phyloP scores from a whole-genome alignment of 2,329 filamentous ascomycete species.

The Colletotrichum horii region DNA sequence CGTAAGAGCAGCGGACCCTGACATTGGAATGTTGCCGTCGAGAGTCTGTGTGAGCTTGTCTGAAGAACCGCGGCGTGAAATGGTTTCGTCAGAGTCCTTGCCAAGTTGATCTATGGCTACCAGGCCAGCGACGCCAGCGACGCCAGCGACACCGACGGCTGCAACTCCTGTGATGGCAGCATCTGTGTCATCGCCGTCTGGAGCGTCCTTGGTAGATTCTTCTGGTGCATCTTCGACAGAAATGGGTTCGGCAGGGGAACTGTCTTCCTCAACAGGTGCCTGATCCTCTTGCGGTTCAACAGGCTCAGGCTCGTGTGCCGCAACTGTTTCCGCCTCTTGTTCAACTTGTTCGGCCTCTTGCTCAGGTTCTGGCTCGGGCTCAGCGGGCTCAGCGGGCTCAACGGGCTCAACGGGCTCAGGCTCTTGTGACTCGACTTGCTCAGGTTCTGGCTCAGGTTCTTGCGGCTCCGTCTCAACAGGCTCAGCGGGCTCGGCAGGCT shows the following conservation, averaged over 20 bases:
- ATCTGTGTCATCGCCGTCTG: not conserved
- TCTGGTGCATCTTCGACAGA: not conserved
- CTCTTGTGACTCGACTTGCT: not conserved
- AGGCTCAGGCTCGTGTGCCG: not conserved
- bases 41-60: slow-evolving; percentile 22
- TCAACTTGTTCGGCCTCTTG: not conserved
- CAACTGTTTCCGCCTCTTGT: not conserved
- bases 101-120: not conserved
- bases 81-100: not conserved
- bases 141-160: not conserved
- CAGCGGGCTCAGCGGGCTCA: not conserved
- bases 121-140: not conserved
- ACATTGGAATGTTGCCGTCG: not conserved
- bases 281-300: not conserved
- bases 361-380: not conserved
- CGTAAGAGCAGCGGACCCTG: not conserved
- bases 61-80: slow-evolving; percentile 8
- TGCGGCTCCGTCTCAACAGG: not conserved
- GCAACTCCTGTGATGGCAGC: not conserved
- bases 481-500: not conserved
- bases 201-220: not conserved
- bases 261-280: not conserved
- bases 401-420: slow-evolving; percentile 1
- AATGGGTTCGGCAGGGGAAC: not conserved
- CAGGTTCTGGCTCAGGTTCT: not conserved